Percentiles rank a stretch among this genome's conserved stretches.
These are phyloP conservation scores for Eucalyptus pauciflora DNA, from an alignment of 345 rosid genomes.

Conservation along the genomic window DNA sequence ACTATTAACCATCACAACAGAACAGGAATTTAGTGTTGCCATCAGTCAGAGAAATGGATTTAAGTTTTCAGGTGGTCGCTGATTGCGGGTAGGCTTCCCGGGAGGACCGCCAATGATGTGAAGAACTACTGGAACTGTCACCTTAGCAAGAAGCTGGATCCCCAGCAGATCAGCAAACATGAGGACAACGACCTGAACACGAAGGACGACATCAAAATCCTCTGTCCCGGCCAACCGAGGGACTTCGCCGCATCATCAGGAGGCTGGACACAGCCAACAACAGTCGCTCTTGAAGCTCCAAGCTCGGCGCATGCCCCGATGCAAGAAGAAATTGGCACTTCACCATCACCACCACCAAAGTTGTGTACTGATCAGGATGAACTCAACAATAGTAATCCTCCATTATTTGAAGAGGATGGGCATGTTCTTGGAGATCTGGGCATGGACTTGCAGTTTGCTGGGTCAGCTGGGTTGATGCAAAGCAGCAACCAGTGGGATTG, in stretches of 20 bases:
- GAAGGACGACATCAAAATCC: not conserved
- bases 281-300: not conserved
- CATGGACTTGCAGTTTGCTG: conserved; percentile 2
- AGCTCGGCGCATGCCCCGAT: not conserved
- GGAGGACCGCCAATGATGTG: conserved; percentile 19
- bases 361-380: not conserved
- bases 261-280: not conserved
- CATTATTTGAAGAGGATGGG: not conserved
- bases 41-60: not conserved
- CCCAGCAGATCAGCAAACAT: not conserved
- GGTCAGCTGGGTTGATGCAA: not conserved
- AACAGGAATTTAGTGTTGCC: not conserved
- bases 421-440: not conserved
- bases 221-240: not conserved
- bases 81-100: conserved; percentile 17
- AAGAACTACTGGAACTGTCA: conserved; percentile 32
- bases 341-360: not conserved
- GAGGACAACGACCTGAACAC: not conserved
- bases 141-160: conserved; percentile 8
- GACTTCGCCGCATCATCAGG: not conserved
- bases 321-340: not conserved
- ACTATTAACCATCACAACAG: not conserved
- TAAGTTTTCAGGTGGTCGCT: conserved; percentile 18
- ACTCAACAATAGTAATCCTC: not conserved
- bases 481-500: conserved; percentile 5